A percentile compares a stretch with the other conserved stretches of the same genome.
phyloP scores from a whole-genome alignment of 257 asterid genomes.

The Solanum commersonii region DNA sequence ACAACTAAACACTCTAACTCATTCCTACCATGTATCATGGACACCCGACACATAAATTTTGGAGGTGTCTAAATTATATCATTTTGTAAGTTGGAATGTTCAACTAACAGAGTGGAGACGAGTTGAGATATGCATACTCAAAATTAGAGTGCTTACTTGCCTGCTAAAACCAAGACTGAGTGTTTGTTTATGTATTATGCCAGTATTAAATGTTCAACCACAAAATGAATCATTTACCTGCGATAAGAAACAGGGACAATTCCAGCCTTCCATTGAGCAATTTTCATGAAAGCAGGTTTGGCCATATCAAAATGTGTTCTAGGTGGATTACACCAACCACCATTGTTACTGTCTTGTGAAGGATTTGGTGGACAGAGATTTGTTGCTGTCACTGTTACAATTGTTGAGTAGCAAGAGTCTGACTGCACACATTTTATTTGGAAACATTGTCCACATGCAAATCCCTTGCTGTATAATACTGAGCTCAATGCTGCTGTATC shows the following conservation, averaged over 20 bases:
- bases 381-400: conserved; percentile 59
- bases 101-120: neutral
- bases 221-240: conserved; percentile 24
- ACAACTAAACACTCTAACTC: neutral
- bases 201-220: neutral
- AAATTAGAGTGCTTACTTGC: neutral
- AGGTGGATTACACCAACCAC: conserved; percentile 96
- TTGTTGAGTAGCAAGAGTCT: conserved; percentile 34
- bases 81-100: neutral
- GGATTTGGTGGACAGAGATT: conserved; percentile 85
- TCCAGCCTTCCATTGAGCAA: conserved; percentile 75
- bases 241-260: conserved; percentile 65
- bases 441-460: conserved; percentile 77
- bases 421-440: conserved; percentile 48
- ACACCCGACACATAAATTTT: neutral
- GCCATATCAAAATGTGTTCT: conserved; percentile 80
- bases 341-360: conserved; percentile 45
- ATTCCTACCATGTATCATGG: neutral
- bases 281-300: conserved; percentile 73
- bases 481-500: conserved; percentile 72
- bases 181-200: neutral
- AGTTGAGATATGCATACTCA: neutral
- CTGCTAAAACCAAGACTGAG: neutral
- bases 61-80: neutral
- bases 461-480: conserved; percentile 58